Evolutionary conservation across 169 alveolate genomes (phyloP), one percentile per base, ranked within the genome.

Genomic region (Amoebophrya sp.): DNA sequence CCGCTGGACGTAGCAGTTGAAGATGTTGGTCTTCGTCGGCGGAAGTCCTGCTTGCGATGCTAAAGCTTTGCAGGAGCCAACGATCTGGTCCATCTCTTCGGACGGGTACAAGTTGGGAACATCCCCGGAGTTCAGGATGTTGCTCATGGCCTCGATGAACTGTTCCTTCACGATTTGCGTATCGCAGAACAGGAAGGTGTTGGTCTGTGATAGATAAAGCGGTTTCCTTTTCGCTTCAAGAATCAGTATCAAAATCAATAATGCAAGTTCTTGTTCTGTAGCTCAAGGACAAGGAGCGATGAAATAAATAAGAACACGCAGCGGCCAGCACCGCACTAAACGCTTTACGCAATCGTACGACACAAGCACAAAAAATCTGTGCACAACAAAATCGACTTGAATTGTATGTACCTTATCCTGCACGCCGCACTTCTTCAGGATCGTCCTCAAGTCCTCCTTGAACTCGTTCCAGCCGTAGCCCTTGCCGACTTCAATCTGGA

Each of bases 41-140:
- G 95, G 96, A 1, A 97, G 92, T 77, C 97, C 96, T 90, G 95
- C 97, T 91, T 95, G 96, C 91, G 95, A 94, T 93, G 98, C 96
- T 77, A 92, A 40, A 3, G 47, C 91, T 40, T 93, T 89, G 92
- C 90, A 77, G 89, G 77, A 18, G 38, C 32, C 89, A 14, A 0
- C 40, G 23, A n/a, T 33, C 23, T 96, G 98, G 93, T 97, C 98
- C 93, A 93, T 95, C 94, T 97, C 99, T 94, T 98, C 98, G 35
- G 91, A 96, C 94, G 97, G 96, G 94, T 98, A 98, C 33, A 98
- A 94, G 92, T 97, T 96, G 32, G 99, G 98, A 2, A 97, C 98
- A 95, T 97, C 99, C 0, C 98, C 99, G 14, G 98, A 95, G 93
- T 97, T 98, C 54, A 98, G 96, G 35, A 97, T 97, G 92, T 97